A percentile compares a stretch with the other conserved stretches of the same genome.
These are phyloP conservation scores for Porpolomopsis calyptriformis DNA, from an alignment of 768 basidiomycete genomes.

Conservation along the genomic window DNA sequence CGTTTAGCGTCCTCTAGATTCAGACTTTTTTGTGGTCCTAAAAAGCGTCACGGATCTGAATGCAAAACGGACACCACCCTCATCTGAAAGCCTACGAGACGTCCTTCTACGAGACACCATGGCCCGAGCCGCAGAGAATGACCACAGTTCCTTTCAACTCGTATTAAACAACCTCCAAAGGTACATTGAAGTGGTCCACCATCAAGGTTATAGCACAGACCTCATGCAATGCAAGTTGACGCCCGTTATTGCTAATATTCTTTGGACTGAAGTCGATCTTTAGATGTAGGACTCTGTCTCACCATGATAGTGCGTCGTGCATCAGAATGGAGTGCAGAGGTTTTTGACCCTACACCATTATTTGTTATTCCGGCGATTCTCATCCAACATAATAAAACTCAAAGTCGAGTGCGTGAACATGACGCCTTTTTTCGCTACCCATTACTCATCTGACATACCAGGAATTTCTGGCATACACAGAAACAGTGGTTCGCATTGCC, in stretches of 20 bases:
- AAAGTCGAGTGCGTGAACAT: constrained; percentile 35
- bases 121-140: constrained; percentile 36
- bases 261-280: background rate
- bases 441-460: constrained; percentile 16
- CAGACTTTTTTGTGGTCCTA: constrained; percentile 44
- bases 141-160: constrained; percentile 38
- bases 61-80: constrained; percentile 20
- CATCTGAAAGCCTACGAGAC: constrained; percentile 31
- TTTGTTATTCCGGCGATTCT: constrained; percentile 41
- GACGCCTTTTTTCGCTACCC: background rate
- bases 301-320: constrained; percentile 43
- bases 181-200: constrained; percentile 50
- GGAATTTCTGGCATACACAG: constrained; percentile 52
- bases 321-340: constrained; percentile 40
- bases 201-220: constrained; percentile 38
- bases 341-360: constrained; percentile 47
- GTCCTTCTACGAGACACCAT: constrained; percentile 48
- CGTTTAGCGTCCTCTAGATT: constrained; percentile 33
- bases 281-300: constrained; percentile 51
- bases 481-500: constrained; percentile 47
- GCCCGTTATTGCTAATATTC: background rate
- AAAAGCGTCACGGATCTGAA: constrained; percentile 34
- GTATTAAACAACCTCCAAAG: constrained; percentile 45
- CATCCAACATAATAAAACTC: constrained; percentile 48
- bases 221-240: constrained; percentile 44